phyloP scores from a whole-genome alignment of 2,329 filamentous ascomycete genomes.

The Hymenoscyphus albidus region DNA sequence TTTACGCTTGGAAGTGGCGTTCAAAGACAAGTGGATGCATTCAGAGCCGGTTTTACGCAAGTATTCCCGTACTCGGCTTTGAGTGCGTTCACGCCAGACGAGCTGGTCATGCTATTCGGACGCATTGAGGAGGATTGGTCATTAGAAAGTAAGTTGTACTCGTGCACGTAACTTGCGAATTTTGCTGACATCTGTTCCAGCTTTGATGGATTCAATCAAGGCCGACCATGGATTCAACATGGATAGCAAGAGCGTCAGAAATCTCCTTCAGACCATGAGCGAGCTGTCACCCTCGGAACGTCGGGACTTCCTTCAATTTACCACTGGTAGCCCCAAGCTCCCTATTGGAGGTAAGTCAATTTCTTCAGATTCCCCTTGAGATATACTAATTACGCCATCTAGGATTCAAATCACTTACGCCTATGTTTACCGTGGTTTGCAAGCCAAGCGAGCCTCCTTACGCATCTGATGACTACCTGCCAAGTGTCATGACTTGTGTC shows the following conservation, averaged over 20 bases:
- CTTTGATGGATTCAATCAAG: slow-evolving; percentile 97
- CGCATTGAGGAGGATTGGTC: slow-evolving; percentile 94
- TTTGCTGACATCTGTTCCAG: slow-evolving; percentile 42
- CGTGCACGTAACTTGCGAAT: not conserved
- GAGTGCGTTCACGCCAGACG: slow-evolving; percentile 89
- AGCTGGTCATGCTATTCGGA: slow-evolving; percentile 92
- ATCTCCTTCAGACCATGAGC: slow-evolving; percentile 92
- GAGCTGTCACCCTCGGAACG: slow-evolving; percentile 70
- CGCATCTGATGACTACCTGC: slow-evolving; percentile 94
- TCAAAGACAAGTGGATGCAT: slow-evolving; percentile 83
- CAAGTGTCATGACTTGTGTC: slow-evolving; percentile 99
- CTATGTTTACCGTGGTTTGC: slow-evolving; percentile 98
- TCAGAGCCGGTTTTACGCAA: slow-evolving; percentile 85
- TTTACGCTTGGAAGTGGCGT: slow-evolving; percentile 89
- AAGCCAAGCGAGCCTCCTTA: slow-evolving; percentile 96
- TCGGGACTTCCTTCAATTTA: slow-evolving; percentile 94
- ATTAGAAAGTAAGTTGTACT: slow-evolving; percentile 73
- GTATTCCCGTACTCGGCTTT: slow-evolving; percentile 94
- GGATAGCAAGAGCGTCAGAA: slow-evolving; percentile 93
- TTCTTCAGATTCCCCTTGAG: slow-evolving; percentile 3
- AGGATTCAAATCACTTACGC: slow-evolving; percentile 96
- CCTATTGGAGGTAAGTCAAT: slow-evolving; percentile 82
- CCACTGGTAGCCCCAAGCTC: slow-evolving; percentile 94
- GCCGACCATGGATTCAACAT: slow-evolving; percentile 98
- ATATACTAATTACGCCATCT: slow-evolving; percentile 34